Evolutionary conservation across 176 grass and related monocot species (phyloP), one percentile per base, ranked within the genome.

Genomic region (Leersia perrieri): DNA sequence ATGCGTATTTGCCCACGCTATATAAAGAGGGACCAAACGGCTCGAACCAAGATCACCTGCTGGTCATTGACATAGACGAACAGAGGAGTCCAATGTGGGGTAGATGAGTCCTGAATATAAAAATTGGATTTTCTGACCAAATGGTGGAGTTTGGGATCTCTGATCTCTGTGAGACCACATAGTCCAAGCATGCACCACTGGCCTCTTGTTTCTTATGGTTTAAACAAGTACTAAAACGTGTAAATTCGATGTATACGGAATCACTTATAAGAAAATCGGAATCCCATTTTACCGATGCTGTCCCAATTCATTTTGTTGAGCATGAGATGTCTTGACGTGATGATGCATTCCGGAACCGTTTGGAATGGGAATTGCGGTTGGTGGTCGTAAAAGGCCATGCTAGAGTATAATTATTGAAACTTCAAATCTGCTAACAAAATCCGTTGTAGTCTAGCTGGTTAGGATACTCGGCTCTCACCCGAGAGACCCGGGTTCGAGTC

Each of bases 381-480:
- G 35, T 38, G 35, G n/a, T n/a, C n/a, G n/a, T n/a, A n/a, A n/a
- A n/a, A n/a, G n/a, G n/a, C n/a, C n/a, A n/a, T n/a, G n/a, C n/a
- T n/a, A 38, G 35, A 38, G 35, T 38, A 38, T 38, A 38, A 38
- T 7, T 4, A 38, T 38, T 38, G 7, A 7, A 4, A 38, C 35
- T n/a, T n/a, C n/a, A n/a, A 7, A 38, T 3, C 35, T 38, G 0
- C 0, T 0, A 5, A 13, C 0, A 39, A 1, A 1, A 66, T 88
- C 76, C 76, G 75, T 91, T 94, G 83, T 89, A 89, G 90, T 96
- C 88, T 97, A 91, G 86, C 66, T 93, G 90, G 86, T 91, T 89
- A 97, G 90, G 94, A 89, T 97, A 90, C 85, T 97, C 88, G 80
- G 88, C 90, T 92, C 93, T 93, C 85, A 93, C 86, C 72, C 70